Percentiles rank a stretch among this genome's conserved stretches.
Conservation (phyloP, 192 early-diverging fungal species). For the Chytriomyces confervae region DNA sequence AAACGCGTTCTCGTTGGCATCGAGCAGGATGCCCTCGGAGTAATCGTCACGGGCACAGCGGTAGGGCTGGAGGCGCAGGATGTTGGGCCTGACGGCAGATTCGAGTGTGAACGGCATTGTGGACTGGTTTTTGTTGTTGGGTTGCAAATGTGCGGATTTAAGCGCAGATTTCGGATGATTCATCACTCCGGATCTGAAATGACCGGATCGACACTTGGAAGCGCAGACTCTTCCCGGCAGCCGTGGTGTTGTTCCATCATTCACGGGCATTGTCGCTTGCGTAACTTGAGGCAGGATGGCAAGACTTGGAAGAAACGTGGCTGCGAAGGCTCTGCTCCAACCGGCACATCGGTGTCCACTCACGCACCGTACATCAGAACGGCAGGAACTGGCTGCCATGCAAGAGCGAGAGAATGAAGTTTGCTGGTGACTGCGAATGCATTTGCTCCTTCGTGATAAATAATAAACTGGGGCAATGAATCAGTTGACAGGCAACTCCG, state of each 20-base stretch:
- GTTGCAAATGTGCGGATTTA: too few species aligned
- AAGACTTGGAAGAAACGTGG: too few species aligned
- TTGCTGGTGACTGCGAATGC: neutral
- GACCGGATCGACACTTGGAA: too few species aligned
- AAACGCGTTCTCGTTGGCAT: constrained; percentile 98
- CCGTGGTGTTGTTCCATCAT: too few species aligned
- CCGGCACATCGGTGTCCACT: too few species aligned
- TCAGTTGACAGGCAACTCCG: constrained; percentile 17
- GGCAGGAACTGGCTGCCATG: neutral
- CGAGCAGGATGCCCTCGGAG: constrained; percentile 89
- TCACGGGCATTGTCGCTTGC: too few species aligned
- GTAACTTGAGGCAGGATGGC: too few species aligned
- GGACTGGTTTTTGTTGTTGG: neutral
- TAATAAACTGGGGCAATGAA: neutral
- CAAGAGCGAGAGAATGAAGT: neutral
- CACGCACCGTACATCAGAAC: neutral
- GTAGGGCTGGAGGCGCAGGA: constrained; percentile 70
- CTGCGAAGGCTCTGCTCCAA: too few species aligned
- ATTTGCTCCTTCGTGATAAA: neutral
- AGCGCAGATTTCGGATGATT: neutral
- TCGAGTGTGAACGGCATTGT: constrained; percentile 43
- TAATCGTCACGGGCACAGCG: constrained; percentile 99
- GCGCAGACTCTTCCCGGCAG: too few species aligned
- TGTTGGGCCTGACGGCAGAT: constrained; percentile 52
- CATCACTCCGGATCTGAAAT: neutral